A percentile compares a stretch with the other conserved stretches of the same genome.
phyloP scores from a whole-genome alignment of 2,329 filamentous ascomycete species.

The Verticillium dahliae region DNA sequence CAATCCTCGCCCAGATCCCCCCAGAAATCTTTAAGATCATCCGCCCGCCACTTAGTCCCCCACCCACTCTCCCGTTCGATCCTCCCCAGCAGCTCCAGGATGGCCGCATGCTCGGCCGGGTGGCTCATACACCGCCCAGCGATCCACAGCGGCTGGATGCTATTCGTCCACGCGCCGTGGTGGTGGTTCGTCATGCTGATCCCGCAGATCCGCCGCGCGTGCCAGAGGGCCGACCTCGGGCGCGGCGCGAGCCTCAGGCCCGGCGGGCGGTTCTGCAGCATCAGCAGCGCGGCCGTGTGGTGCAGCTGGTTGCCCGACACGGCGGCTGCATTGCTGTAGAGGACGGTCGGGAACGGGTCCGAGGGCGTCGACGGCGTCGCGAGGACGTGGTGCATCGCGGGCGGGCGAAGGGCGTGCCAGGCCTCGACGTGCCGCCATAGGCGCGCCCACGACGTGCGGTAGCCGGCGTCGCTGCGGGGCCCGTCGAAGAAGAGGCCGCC shows the following conservation, averaged over 20 bases:
- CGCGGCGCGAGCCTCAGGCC: constrained; percentile 31
- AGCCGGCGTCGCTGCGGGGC: constrained; percentile 16
- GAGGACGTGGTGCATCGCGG: constrained; percentile 27
- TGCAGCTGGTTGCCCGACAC: constrained; percentile 49
- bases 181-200: constrained; percentile 47
- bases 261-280: constrained; percentile 39
- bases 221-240: constrained; percentile 36
- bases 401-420: constrained; percentile 29
- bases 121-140: constrained; percentile 46
- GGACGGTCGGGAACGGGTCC: constrained; percentile 40
- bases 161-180: constrained; percentile 46
- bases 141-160: constrained; percentile 47
- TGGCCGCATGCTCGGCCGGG: constrained; percentile 28
- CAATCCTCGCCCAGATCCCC: constrained; percentile 25
- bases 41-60: constrained; percentile 44
- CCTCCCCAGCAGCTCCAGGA: constrained; percentile 37
- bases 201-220: constrained; percentile 44
- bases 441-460: constrained; percentile 24
- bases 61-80: constrained; percentile 48
- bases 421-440: constrained; percentile 31
- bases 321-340: constrained; percentile 43
- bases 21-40: constrained; percentile 46
- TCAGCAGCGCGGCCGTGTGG: constrained; percentile 44
- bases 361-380: constrained; percentile 30
- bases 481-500: constrained; percentile 6